These are phyloP conservation scores for Candida easanensis DNA, from an alignment of 805 yeast species.

Conservation along the genomic window DNA sequence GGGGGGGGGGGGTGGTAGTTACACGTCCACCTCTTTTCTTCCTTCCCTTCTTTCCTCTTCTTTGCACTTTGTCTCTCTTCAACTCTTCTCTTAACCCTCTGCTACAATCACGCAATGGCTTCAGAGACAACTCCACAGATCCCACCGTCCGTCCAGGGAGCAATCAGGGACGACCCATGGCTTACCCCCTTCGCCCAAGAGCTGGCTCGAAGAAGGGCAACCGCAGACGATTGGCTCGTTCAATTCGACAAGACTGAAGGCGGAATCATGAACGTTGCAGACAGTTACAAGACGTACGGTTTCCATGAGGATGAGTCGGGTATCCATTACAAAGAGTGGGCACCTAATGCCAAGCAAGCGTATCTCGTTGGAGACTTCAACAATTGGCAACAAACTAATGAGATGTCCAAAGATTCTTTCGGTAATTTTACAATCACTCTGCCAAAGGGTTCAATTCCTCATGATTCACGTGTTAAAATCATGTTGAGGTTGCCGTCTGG, in stretches of 20 bases:
- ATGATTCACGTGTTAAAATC: conserved; percentile 76
- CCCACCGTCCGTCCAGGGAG: conserved; percentile 36
- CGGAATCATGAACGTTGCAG: conserved; percentile 67
- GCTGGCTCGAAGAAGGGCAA: conserved; percentile 61
- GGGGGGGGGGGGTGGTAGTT: too few relatives aligned
- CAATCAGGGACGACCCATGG: conserved; percentile 81
- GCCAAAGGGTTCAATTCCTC: conserved; percentile 72
- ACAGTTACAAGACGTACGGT: conserved; percentile 75
- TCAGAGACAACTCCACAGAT: neutral
- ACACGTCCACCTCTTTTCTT: too few relatives aligned
- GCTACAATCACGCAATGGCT: too few relatives aligned
- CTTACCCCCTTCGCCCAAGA: conserved; percentile 73
- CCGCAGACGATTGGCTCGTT: conserved; percentile 62
- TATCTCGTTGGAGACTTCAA: conserved; percentile 92
- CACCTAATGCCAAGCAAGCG: conserved; percentile 80
- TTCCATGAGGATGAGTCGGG: conserved; percentile 51
- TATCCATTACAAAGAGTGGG: conserved; percentile 76
- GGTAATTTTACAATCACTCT: conserved; percentile 68
- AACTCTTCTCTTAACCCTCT: too few relatives aligned
- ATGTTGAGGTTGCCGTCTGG: conserved; percentile 65
- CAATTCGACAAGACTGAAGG: conserved; percentile 58
- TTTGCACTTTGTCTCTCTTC: too few relatives aligned
- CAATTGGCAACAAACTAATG: conserved; percentile 66
- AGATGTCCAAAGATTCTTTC: conserved; percentile 56
- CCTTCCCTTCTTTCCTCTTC: too few relatives aligned